Percentiles rank a stretch among this genome's conserved stretches.
Conservation (phyloP, 2,329 filamentous ascomycete genomes). For the Pyricularia pennisetigena region DNA sequence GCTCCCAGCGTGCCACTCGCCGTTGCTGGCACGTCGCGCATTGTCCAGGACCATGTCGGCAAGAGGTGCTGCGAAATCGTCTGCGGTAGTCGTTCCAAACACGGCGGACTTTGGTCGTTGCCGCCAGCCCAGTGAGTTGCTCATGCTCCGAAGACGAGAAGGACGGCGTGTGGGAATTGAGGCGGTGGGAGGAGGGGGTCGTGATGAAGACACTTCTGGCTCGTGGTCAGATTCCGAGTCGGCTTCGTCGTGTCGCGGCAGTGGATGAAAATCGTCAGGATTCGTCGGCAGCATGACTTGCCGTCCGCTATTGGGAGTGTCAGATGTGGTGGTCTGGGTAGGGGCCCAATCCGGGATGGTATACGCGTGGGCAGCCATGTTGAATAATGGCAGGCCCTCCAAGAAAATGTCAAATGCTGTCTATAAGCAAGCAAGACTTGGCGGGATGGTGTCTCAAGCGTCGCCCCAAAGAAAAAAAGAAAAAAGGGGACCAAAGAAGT, state of each 20-base stretch:
- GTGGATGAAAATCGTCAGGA: constrained; percentile 1
- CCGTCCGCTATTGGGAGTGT: constrained; percentile 13
- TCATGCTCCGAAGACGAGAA: constrained; percentile 34
- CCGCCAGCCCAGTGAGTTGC: constrained; percentile 38
- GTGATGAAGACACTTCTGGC: constrained; percentile 10
- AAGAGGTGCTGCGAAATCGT: constrained; percentile 17
- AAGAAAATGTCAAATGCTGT: background rate
- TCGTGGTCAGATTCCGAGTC: constrained; percentile 3
- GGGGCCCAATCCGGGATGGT: constrained; percentile 31
- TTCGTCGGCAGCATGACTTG: constrained; percentile 1
- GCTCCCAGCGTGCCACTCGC: background rate
- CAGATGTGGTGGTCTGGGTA: constrained; percentile 31
- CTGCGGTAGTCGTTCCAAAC: constrained; percentile 14
- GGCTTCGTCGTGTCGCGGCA: constrained; percentile 1
- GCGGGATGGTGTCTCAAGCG: background rate
- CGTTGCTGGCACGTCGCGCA: constrained; percentile 10
- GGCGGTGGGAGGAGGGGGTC: constrained; percentile 17
- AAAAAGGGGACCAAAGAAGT: background rate
- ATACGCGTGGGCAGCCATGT: constrained; percentile 17
- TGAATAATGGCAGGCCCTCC: background rate
- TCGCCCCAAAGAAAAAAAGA: background rate
- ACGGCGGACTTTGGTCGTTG: constrained; percentile 32
- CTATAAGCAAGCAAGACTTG: background rate
- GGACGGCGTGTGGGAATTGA: constrained; percentile 10
- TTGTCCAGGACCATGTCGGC: constrained; percentile 17